Conservation (phyloP, 306 rosid species). For the Prinsepia uniflora region DNA sequence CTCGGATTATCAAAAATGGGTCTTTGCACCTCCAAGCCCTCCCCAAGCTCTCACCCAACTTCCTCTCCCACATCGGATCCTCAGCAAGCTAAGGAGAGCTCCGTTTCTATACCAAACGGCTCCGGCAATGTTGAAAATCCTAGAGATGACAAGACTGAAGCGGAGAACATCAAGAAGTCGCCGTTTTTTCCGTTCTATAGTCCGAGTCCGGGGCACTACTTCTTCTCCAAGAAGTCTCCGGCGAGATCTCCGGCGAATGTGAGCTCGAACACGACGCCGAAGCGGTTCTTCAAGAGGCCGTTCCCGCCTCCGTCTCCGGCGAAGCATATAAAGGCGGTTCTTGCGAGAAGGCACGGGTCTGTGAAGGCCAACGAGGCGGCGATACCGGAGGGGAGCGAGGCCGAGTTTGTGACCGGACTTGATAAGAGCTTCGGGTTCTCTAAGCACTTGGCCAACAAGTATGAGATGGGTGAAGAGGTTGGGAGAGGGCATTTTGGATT, state of each 20-base stretch:
- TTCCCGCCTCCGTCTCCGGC: slow-evolving; percentile 95
- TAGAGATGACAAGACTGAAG: slow-evolving; percentile 8
- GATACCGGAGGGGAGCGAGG: slow-evolving; percentile 63
- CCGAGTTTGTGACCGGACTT: slow-evolving; percentile 45
- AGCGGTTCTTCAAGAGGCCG: slow-evolving; percentile 57
- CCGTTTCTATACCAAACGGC: background rate
- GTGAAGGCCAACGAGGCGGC: slow-evolving; percentile 76
- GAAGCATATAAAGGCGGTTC: slow-evolving; percentile 66
- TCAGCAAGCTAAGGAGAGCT: slow-evolving; percentile 8
- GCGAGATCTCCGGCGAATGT: slow-evolving; percentile 66
- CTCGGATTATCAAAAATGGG: slow-evolving; percentile 48
- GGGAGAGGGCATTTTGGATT: slow-evolving; percentile 92
- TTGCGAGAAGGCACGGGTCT: slow-evolving; percentile 71
- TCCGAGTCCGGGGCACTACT: slow-evolving; percentile 76
- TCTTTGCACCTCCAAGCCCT: slow-evolving; percentile 69
- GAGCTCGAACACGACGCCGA: slow-evolving; percentile 53
- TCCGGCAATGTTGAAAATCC: slow-evolving; percentile 34
- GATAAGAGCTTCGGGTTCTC: slow-evolving; percentile 89
- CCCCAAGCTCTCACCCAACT: slow-evolving; percentile 22
- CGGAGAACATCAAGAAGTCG: slow-evolving; percentile 53
- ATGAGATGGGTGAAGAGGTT: slow-evolving; percentile 76
- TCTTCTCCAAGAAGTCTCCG: slow-evolving; percentile 80
- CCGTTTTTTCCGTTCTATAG: slow-evolving; percentile 69
- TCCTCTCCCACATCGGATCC: slow-evolving; percentile 33
- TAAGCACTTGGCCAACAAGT: slow-evolving; percentile 68